Evolutionary conservation across 352 stramenopile genomes (phyloP).

Genomic region (Blastocystis sp.): DNA sequence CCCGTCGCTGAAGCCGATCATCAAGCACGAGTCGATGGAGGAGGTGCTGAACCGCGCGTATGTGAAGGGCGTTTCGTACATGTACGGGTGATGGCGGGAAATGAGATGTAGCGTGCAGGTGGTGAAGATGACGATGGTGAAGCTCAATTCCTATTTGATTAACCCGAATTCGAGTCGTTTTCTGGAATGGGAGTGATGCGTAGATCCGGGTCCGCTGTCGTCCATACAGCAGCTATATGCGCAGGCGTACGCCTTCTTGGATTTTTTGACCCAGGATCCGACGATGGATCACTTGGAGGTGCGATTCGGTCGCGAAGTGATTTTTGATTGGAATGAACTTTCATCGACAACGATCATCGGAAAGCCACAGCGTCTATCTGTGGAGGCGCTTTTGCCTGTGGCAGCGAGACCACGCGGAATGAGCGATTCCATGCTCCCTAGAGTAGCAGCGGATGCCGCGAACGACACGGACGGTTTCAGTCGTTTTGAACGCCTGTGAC

Average conservation of each 20-base stretch:
- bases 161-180: slow-evolving; percentile 61
- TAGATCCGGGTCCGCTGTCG: slow-evolving; percentile 46
- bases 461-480: not conserved
- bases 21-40: slow-evolving; percentile 57
- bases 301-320: slow-evolving; percentile 53
- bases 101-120: slow-evolving; percentile 52
- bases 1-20: slow-evolving; percentile 61
- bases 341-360: slow-evolving; percentile 8
- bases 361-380: not conserved
- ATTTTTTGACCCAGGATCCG: slow-evolving; percentile 30
- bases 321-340: slow-evolving; percentile 21
- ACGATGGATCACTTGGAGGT: slow-evolving; percentile 71
- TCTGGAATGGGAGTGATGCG: not conserved
- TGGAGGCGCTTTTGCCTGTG: slow-evolving; percentile 31
- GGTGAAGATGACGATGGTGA: slow-evolving; percentile 55
- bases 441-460: not conserved
- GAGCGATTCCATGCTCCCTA: slow-evolving; percentile 36
- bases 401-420: slow-evolving; percentile 45
- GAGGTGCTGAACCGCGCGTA: slow-evolving; percentile 49
- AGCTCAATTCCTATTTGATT: slow-evolving; percentile 43
- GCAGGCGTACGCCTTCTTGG: slow-evolving; percentile 49
- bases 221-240: slow-evolving; percentile 31
- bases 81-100: not conserved
- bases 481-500: not conserved
- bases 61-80: slow-evolving; percentile 69